Evolutionary conservation across 208 protist genomes (phyloP).

Genomic region (Novymonas esmeraldas): DNA sequence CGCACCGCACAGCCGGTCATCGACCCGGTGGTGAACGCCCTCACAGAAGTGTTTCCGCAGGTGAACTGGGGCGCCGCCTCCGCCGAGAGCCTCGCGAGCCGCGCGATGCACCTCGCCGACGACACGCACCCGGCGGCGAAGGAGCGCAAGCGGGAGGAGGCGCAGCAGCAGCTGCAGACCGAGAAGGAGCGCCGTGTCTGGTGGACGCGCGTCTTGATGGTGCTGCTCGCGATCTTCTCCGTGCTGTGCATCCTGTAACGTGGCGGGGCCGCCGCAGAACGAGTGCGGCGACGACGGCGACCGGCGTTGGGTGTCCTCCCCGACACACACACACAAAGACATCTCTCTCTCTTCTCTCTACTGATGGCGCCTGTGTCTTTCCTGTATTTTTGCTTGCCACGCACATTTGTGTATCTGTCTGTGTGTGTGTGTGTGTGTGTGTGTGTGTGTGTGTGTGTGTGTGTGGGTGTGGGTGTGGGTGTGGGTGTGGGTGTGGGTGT

Average conservation of each 20-base stretch:
- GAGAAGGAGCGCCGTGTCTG: conserved; percentile 57
- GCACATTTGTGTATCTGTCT: too few relatives aligned
- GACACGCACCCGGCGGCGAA: conserved; percentile 49
- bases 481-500: neutral
- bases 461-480: neutral
- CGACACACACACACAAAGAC: too few relatives aligned
- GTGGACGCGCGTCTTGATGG: conserved; percentile 69
- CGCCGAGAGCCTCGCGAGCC: conserved; percentile 58
- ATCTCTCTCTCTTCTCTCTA: neutral
- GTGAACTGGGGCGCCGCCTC: conserved; percentile 73
- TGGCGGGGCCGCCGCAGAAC: too few relatives aligned
- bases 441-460: too few relatives aligned
- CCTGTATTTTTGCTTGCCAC: too few relatives aligned
- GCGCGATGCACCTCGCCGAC: conserved; percentile 63
- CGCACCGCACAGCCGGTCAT: conserved; percentile 64
- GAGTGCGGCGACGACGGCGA: neutral
- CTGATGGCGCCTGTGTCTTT: too few relatives aligned
- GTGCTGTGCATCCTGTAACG: conserved; percentile 64
- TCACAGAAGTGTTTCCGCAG: conserved; percentile 63
- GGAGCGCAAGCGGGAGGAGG: conserved; percentile 33
- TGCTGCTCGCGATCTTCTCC: conserved; percentile 65
- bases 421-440: too few relatives aligned
- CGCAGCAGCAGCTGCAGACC: conserved; percentile 28
- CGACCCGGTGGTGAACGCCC: conserved; percentile 53
- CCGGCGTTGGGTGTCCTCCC: too few relatives aligned